These are phyloP conservation scores for Parafenestella ontariensis DNA, from an alignment of 2,329 filamentous ascomycete genomes.

Conservation along the genomic window DNA sequence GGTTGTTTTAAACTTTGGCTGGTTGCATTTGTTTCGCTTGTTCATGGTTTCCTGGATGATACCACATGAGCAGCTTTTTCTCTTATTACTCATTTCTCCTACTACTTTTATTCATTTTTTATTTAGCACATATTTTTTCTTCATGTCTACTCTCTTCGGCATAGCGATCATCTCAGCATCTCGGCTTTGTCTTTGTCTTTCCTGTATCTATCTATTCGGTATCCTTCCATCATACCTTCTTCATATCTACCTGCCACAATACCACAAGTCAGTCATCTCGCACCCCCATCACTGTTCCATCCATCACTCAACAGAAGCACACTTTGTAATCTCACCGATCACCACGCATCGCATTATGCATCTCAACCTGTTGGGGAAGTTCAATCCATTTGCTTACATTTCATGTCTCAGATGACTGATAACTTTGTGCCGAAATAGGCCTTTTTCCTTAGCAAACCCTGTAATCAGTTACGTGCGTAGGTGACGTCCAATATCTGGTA, in stretches of 20 bases:
- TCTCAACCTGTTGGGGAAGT: not conserved
- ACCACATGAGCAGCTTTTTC: conserved; percentile 4
- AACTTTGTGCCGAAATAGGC: not conserved
- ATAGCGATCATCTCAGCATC: not conserved
- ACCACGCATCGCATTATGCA: no score
- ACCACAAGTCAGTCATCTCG: not conserved
- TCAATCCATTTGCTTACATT: conserved; percentile 3
- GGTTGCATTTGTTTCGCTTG: conserved; percentile 3
- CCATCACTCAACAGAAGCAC: not conserved
- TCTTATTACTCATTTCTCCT: not conserved
- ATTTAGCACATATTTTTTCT: not conserved
- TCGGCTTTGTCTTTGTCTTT: not conserved
- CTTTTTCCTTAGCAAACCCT: not conserved
- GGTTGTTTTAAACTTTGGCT: no score
- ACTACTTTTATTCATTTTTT: not conserved
- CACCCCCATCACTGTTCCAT: not conserved
- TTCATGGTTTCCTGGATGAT: conserved; percentile 6
- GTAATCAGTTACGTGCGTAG: no score
- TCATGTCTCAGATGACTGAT: conserved; percentile 18
- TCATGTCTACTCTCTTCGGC: not conserved
- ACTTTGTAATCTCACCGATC: not conserved
- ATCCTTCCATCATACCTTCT: no score
- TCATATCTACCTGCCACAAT: not conserved
- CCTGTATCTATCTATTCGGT: conserved; percentile 8
- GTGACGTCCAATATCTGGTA: no score